Evolutionary conservation across 345 rosid genomes (phyloP).

Genomic region (Hibiscus mutabilis): DNA sequence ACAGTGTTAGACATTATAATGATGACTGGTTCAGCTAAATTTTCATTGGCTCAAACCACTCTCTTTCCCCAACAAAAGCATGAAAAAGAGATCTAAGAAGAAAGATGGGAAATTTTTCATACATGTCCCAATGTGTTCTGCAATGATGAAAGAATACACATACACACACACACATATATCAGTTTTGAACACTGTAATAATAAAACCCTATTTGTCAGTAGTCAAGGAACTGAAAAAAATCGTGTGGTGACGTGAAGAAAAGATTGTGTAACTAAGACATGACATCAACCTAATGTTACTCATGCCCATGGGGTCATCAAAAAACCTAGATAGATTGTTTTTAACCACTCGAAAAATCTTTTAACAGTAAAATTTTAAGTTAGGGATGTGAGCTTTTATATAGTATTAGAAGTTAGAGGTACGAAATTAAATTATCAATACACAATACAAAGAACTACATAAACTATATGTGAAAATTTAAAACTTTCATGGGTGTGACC

Average conservation of each 20-base stretch:
- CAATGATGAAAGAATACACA: conserved; percentile 12
- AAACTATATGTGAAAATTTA: no score
- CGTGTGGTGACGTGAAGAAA: conserved; percentile 58
- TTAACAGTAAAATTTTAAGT: no score
- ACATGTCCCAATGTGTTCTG: neutral
- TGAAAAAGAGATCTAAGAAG: conserved; percentile 19
- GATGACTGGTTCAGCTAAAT: conserved; percentile 13
- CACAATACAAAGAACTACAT: no score
- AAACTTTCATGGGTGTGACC: no score
- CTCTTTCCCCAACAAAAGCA: neutral
- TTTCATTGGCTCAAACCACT: conserved; percentile 2
- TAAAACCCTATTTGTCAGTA: conserved; percentile 39
- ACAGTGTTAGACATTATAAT: conserved; percentile 19
- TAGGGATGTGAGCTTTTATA: no score
- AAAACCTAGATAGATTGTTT: conserved; percentile 27
- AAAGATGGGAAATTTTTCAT: neutral
- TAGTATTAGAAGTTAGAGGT: no score
- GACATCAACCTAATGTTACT: conserved; percentile 28
- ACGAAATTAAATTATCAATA: no score
- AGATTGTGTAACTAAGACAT: conserved; percentile 50
- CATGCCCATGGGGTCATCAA: conserved; percentile 18
- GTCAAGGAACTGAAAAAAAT: conserved; percentile 50
- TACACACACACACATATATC: neutral
- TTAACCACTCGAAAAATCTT: no score
- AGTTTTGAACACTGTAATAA: conserved; percentile 29